Base-by-base conservation (phyloP, 176 grass and related monocot genomes). In the Phragmites australis region DNA sequence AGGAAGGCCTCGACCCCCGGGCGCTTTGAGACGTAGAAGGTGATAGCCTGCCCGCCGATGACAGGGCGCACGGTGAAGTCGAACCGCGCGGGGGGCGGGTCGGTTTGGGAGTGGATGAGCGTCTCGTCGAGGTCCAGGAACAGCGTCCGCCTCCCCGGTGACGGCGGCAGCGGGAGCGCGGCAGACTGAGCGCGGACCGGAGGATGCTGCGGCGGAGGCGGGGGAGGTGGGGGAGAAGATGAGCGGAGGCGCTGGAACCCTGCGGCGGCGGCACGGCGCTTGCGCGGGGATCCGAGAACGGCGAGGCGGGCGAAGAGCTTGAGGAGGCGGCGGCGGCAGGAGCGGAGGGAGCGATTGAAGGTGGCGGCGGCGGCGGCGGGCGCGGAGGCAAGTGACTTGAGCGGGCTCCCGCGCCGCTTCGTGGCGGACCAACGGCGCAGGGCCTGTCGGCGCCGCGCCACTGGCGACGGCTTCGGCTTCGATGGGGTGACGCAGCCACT, bases 81-180 rank as follows among this genome's bases (percentile, higher is more conserved):
- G 79, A 74, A 88, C 18, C 83, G 73, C 25, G 85, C 68, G 1
- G 91, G 87, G 3, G 76, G 74, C 1, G 91, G 91, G 29, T 94
- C 91, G 3, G 87, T 92, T 86, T 86, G 86, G 1, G 94, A 88
- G 83, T 97, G 94, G 65, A 97, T 84, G 37, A 94, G 86, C 12
- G 94, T 97, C 91, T 97, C 94, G 78, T 97, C 94, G 68, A 97
- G 89, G 78, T 97, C 94, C 16, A 97, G 82, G 84, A 94, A 94
- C 31, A 93, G 72, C 1, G 96, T 99, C 82, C 85, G 94, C 75
- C 71, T 91, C 53, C 55, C 73, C 6, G 86, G 81, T 5, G 45
- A 72, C 6, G 76, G 85, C 46, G 82, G 84, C 5, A 84, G 96
- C 8, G 85, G 94, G 50, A 94, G 75, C 32, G 44, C 21, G 9